These are phyloP conservation scores for Acacia confusa DNA, from an alignment of 306 rosid species.

Conservation along the genomic window DNA sequence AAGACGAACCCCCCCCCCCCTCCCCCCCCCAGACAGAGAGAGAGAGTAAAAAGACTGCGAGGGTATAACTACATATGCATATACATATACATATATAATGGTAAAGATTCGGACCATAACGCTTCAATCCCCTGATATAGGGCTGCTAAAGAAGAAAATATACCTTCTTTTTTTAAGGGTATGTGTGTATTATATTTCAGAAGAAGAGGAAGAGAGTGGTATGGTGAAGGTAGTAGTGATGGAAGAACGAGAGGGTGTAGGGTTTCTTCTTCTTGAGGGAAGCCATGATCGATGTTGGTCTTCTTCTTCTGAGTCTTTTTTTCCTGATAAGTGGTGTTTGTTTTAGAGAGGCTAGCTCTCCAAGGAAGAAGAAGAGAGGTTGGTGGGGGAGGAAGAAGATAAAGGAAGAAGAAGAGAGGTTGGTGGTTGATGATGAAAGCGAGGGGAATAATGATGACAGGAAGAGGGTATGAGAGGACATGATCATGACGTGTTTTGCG, in stretches of 20 bases:
- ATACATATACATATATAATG: too few species aligned
- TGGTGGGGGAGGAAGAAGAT: constrained; percentile 28
- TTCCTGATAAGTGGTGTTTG: too few species aligned
- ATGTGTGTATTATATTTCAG: not conserved
- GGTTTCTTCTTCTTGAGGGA: constrained; percentile 80
- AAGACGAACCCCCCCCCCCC: too few species aligned
- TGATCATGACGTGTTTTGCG: constrained; percentile 53
- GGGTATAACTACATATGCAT: not conserved
- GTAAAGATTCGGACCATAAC: constrained; percentile 71
- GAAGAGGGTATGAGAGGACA: constrained; percentile 56
- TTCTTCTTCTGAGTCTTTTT: constrained; percentile 26
- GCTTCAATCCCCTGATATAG: constrained; percentile 88
- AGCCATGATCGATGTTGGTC: constrained; percentile 38
- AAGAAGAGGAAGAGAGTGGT: not conserved
- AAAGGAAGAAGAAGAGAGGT: too few species aligned
- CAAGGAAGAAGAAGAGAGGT: too few species aligned
- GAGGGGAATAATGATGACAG: constrained; percentile 67
- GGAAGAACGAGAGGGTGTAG: constrained; percentile 30
- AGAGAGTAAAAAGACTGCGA: not conserved
- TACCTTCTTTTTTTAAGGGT: too few species aligned
- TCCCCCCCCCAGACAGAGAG: too few species aligned
- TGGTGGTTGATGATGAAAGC: constrained; percentile 51
- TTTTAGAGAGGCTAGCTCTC: too few species aligned
- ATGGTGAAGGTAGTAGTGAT: not conserved
- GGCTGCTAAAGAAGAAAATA: not conserved